Conservation (phyloP, 768 basidiomycete genomes). For the Paxillus involutus region DNA sequence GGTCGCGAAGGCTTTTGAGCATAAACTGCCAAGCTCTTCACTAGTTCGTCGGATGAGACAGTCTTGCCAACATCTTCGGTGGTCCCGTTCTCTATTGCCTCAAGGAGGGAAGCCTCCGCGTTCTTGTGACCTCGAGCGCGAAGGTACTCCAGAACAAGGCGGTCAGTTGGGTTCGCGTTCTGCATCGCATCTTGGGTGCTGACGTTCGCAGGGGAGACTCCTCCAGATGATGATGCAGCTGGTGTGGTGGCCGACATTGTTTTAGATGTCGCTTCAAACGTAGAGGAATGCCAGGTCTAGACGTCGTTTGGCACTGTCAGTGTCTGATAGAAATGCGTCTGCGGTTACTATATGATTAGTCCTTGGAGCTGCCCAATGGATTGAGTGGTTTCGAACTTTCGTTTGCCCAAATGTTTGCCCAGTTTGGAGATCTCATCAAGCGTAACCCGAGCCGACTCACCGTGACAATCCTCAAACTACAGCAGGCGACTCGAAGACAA, state of each 20-base stretch:
- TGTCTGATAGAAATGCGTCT: too few species aligned
- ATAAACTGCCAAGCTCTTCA: conserved; percentile 61
- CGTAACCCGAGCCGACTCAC: background rate
- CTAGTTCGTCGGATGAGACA: conserved; percentile 50
- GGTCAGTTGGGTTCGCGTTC: conserved; percentile 33
- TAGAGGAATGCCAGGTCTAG: background rate
- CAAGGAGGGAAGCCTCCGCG: conserved; percentile 44
- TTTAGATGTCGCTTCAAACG: background rate
- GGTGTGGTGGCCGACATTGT: conserved; percentile 33
- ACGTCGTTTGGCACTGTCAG: too few species aligned
- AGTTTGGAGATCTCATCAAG: background rate
- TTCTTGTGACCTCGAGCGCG: conserved; percentile 44
- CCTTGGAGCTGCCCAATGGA: too few species aligned
- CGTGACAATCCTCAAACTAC: too few species aligned
- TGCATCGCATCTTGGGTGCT: conserved; percentile 24
- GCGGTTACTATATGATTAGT: too few species aligned
- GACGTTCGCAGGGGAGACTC: conserved; percentile 29
- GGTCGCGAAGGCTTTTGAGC: conserved; percentile 66
- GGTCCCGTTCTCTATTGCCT: conserved; percentile 33
- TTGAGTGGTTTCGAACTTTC: too few species aligned
- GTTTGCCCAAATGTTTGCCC: background rate
- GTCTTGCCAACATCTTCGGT: conserved; percentile 38
- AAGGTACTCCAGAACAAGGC: conserved; percentile 48
- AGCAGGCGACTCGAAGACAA: background rate
- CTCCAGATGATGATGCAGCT: conserved; percentile 34